These are phyloP conservation scores for Gynochthodes officinalis DNA, from an alignment of 257 asterid species.

Conservation along the genomic window DNA sequence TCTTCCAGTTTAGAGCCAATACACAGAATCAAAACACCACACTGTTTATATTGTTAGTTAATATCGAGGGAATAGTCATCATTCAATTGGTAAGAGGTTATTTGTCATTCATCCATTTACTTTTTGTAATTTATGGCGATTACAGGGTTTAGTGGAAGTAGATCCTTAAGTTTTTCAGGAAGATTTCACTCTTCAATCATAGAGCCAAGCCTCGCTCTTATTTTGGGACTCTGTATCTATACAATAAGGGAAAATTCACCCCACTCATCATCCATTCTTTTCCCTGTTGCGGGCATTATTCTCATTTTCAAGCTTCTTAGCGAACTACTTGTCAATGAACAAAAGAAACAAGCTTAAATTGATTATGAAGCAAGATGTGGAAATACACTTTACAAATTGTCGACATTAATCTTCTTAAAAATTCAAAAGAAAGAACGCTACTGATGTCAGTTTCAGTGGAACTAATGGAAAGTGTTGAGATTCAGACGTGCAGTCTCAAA, in stretches of 20 bases:
- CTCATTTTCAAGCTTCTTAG: background rate
- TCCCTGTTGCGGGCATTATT: too few relatives aligned
- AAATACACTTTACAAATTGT: background rate
- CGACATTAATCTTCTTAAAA: background rate
- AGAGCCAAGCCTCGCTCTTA: background rate
- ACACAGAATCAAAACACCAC: constrained; percentile 12
- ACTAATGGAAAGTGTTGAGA: background rate
- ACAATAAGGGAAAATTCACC: background rate
- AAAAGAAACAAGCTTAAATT: too few relatives aligned
- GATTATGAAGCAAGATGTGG: too few relatives aligned
- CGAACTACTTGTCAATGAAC: too few relatives aligned
- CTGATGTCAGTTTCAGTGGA: too few relatives aligned
- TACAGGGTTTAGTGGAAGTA: constrained; percentile 1
- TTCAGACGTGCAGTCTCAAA: too few relatives aligned
- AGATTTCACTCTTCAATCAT: background rate
- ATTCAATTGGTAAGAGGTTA: constrained; percentile 21
- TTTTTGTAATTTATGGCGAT: constrained; percentile 18
- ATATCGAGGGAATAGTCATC: constrained; percentile 24
- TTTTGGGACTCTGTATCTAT: constrained; percentile 6
- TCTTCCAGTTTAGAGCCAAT: constrained; percentile 8
- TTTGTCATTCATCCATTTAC: constrained; percentile 13
- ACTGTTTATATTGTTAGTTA: constrained; percentile 37
- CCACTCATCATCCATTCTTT: background rate
- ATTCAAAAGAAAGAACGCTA: background rate
- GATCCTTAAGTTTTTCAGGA: background rate